Evolutionary conservation across 192 early-diverging fungal genomes (phyloP), one percentile per base, ranked within the genome.

Genomic region (Entophlyctis luteolus): DNA sequence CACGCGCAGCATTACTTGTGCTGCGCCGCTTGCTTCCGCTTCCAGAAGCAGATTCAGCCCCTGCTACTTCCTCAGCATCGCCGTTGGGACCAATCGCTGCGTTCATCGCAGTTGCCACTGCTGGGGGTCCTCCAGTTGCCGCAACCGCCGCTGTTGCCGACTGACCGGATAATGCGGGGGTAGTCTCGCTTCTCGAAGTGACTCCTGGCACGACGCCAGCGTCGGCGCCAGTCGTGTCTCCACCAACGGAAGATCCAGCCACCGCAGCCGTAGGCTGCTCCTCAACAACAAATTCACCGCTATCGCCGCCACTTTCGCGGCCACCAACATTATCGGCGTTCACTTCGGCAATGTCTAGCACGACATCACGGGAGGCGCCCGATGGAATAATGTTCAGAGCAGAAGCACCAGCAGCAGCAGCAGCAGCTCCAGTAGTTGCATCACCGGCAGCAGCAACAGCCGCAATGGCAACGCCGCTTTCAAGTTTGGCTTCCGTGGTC

Each of bases 1-100:
- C n/a, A n/a, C n/a, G n/a, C 38, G 66, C 32, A 14, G 39, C 74
- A 33, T 59, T 39, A 59, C 46, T 46, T 70, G 48, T 37, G 37
- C 23, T 56, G 54, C 67, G 60, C 32, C 62, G 47, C 53, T 57
- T 56, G 31, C 72, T 53, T 36, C 39, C 36, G 22, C 59, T 22
- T 32, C 29, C 25, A 31, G 39, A 33, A 3, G 14, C 10, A 16
- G 12, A 2, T 29, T 25, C 42, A 52, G 33, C 18, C 29, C 48
- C 37, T 18, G 45, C 8, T n/a, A 33, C 18, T 47, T 46, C 4
- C 62, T 32, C 29, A 0, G 59, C 71, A 14, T 39, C 68, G 2
- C 73, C 59, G 42, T 69, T 73, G 54, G 74, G 71, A 37, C 68
- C 63, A 6, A n/a, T n/a, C n/a, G n/a, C n/a, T n/a, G n/a, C n/a